Evolutionary conservation across 768 basidiomycete genomes (phyloP).

Genomic region (Mycena leptocephala): DNA sequence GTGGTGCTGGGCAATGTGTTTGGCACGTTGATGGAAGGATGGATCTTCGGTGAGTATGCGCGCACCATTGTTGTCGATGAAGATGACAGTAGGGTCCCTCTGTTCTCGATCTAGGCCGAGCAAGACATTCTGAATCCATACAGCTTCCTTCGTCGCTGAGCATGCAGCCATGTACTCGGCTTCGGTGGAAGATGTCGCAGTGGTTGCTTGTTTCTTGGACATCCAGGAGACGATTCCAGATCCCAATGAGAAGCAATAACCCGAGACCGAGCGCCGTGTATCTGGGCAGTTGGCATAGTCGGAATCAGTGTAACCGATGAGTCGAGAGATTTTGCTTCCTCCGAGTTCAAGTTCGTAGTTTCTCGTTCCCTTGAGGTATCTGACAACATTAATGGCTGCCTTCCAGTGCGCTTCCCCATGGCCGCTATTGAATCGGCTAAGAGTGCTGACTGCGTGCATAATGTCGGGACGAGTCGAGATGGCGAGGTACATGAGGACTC

Average conservation of each 20-base stretch:
- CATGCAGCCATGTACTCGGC: too few relatives aligned
- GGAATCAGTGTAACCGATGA: neutral
- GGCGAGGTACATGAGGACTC: constrained; percentile 49
- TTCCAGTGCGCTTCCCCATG: constrained; percentile 53
- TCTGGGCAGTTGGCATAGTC: neutral
- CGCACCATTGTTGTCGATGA: too few relatives aligned
- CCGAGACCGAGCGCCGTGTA: neutral
- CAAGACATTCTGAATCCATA: too few relatives aligned
- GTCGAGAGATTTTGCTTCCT: neutral
- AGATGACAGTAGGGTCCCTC: too few relatives aligned
- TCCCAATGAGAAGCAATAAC: neutral
- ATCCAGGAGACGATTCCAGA: neutral
- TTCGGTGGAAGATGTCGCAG: too few relatives aligned
- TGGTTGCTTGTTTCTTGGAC: constrained; percentile 10
- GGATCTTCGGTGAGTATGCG: too few relatives aligned
- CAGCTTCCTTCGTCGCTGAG: too few relatives aligned
- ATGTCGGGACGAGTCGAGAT: constrained; percentile 22
- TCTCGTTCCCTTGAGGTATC: constrained; percentile 54
- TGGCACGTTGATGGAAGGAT: too few relatives aligned
- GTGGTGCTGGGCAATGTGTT: too few relatives aligned
- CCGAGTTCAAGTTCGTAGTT: constrained; percentile 21
- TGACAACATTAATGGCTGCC: constrained; percentile 52
- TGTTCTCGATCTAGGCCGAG: too few relatives aligned
- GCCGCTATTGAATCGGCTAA: constrained; percentile 39
- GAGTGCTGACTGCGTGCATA: neutral